Evolutionary conservation across 1,284 basidiomycete species (phyloP).

Genomic region (Malassezia brasiliensis): DNA sequence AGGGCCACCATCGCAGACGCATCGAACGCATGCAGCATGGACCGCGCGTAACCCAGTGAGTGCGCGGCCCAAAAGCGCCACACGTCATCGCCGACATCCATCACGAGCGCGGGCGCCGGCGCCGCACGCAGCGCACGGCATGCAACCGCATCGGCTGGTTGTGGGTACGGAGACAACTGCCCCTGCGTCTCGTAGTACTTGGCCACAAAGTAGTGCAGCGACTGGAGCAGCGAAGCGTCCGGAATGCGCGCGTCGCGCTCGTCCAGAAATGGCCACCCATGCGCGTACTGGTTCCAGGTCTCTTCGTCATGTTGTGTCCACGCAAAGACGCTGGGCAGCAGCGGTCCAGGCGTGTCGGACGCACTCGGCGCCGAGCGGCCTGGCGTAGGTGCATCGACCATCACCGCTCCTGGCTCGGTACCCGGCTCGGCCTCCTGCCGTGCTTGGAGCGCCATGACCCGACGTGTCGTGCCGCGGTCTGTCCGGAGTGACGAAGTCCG

Average conservation of each 20-base stretch:
- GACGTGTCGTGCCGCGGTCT: neutral
- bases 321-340: neutral
- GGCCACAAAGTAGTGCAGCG: slow-evolving; percentile 14
- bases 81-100: slow-evolving; percentile 2
- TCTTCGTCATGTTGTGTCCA: slow-evolving; percentile 9
- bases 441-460: neutral
- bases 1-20: slow-evolving; percentile 13
- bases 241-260: neutral
- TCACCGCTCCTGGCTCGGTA: neutral
- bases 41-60: slow-evolving; percentile 2
- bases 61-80: slow-evolving; percentile 13
- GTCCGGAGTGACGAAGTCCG: slow-evolving; percentile 1
- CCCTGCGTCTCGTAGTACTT: slow-evolving; percentile 5
- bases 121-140: neutral
- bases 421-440: neutral
- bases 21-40: slow-evolving; percentile 6
- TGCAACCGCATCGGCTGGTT: neutral
- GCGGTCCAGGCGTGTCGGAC: too few species aligned
- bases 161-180: neutral
- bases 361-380: too few species aligned
- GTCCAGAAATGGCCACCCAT: slow-evolving; percentile 5
- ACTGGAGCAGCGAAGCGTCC: neutral
- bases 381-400: too few species aligned
- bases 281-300: neutral
- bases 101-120: neutral